phyloP scores from a whole-genome alignment of 345 rosid species.

The Mercurialis annua region DNA sequence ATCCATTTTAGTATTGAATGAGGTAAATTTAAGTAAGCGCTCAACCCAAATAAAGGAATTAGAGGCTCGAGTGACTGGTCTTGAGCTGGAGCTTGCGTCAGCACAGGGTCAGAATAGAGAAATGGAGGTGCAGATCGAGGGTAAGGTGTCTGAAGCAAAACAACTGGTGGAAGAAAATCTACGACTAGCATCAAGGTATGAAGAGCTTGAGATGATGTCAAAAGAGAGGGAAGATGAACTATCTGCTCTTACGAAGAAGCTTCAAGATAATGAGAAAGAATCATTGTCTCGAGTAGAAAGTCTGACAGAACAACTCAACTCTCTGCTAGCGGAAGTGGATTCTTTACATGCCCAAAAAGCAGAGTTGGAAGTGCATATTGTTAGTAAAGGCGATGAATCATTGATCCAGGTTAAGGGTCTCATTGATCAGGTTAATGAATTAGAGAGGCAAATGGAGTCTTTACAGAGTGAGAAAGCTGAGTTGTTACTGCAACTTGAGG shows the following conservation, averaged over 20 bases:
- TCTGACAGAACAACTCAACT: constrained; percentile 46
- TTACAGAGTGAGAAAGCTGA: constrained; percentile 53
- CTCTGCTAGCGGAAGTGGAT: constrained; percentile 40
- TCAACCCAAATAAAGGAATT: constrained; percentile 42
- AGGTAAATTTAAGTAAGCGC: constrained; percentile 45
- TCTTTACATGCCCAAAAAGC: constrained; percentile 41
- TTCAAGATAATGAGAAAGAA: constrained; percentile 53
- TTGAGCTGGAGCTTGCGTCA: constrained; percentile 53
- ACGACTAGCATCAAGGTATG: constrained; percentile 41
- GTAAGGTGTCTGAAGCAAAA: constrained; percentile 41
- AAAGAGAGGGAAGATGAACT: constrained; percentile 48
- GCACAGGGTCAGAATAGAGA: constrained; percentile 35
- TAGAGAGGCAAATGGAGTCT: constrained; percentile 51
- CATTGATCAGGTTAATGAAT: constrained; percentile 43
- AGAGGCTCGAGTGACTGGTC: constrained; percentile 36
- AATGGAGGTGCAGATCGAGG: constrained; percentile 44
- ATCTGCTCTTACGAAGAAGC: constrained; percentile 43
- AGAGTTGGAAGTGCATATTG: constrained; percentile 62
- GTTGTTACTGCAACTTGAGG: constrained; percentile 49
- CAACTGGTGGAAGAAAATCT: constrained; percentile 44
- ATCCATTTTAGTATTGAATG: constrained; percentile 45
- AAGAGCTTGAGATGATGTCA: constrained; percentile 46
- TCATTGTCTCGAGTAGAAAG: constrained; percentile 49
- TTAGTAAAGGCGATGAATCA: constrained; percentile 48
- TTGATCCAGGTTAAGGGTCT: constrained; percentile 42